Evolutionary conservation across 2,329 filamentous ascomycete species (phyloP).

Genomic region (Fusarium sp.): DNA sequence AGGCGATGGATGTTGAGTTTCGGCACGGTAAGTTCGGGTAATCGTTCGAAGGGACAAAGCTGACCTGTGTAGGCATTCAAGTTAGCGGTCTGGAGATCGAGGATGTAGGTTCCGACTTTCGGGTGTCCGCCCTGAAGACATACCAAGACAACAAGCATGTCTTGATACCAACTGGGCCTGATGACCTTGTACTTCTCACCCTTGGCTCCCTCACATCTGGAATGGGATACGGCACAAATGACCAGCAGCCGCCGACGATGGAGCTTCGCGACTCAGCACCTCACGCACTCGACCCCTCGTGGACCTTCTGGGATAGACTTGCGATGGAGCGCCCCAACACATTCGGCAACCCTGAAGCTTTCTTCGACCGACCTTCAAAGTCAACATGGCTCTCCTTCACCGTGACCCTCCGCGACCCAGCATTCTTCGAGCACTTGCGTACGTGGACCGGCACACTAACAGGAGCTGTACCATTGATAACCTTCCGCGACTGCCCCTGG

Average conservation of each 20-base stretch:
- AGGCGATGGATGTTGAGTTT: slow-evolving; percentile 42
- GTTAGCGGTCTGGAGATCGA: slow-evolving; percentile 40
- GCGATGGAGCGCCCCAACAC: slow-evolving; percentile 29
- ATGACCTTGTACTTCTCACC: slow-evolving; percentile 35
- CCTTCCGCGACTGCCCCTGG: slow-evolving; percentile 42
- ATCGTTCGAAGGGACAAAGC: neutral
- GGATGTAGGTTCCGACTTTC: slow-evolving; percentile 28
- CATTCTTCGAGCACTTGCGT: slow-evolving; percentile 36
- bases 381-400: slow-evolving; percentile 43
- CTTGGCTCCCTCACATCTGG: slow-evolving; percentile 40
- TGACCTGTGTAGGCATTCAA: slow-evolving; percentile 35
- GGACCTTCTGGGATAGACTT: slow-evolving; percentile 41
- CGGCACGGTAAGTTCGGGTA: slow-evolving; percentile 30
- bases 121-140: slow-evolving; percentile 34
- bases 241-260: slow-evolving; percentile 37
- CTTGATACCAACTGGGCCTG: slow-evolving; percentile 8
- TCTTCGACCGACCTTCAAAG: slow-evolving; percentile 42
- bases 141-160: slow-evolving; percentile 29
- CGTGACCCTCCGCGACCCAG: slow-evolving; percentile 31
- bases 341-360: slow-evolving; percentile 41
- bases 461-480: slow-evolving; percentile 36
- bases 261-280: slow-evolving; percentile 42
- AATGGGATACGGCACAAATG: slow-evolving; percentile 41
- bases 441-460: slow-evolving; percentile 38
- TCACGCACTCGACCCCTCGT: slow-evolving; percentile 36